Evolutionary conservation across 2,329 filamentous ascomycete species (phyloP), one percentile per base, ranked within the genome.

Genomic region (Fusarium sp.): DNA sequence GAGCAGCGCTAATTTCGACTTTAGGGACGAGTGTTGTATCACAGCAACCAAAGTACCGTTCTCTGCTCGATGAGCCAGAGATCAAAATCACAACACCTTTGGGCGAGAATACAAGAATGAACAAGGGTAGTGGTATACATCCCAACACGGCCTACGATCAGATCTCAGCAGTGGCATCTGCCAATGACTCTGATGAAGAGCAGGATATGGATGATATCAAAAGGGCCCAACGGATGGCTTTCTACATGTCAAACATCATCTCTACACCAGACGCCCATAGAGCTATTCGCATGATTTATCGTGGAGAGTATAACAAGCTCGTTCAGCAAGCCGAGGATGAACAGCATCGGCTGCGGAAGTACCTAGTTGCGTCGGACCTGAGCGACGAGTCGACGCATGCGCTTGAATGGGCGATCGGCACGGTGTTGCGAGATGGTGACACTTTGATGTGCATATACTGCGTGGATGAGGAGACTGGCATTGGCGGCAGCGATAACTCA

Each of bases 361-460:
- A 98, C 73, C 80, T 99, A 13, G 93, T 97, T n/a, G 94, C 95
- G 4, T 97, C 92, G 0, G 95, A 99, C 76, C 80, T 98, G 4
- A 97, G 93, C 68, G 91, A 95, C 34, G 95, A 99, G 78, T 93
- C 94, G 5, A 91, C 92, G 7, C 96, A 98, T 75, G 95, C 95
- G 2, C 82, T 99, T 29, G 95, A 99, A 75, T 99, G 95, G 95
- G 95, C 94, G 0, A 93, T 99, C 53, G 95, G 95, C 7, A 98
- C 94, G 0, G 93, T 98, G 6, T 82, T 99, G 28, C 87, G 95
- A 44, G 93, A 98, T 69, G 95, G 95, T 7, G 95, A 99, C 74
- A 98, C 94, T 0, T 83, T 99, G 32, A 88, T 97, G 61, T 93
- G 92, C 3, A 92, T 98, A 41, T 97, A 96, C 78, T 96, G 93